Evolutionary conservation across 1,139 yeast genomes (phyloP), one percentile per base, ranked within the genome.

Genomic region (Protomyces arabidopsidicola): DNA sequence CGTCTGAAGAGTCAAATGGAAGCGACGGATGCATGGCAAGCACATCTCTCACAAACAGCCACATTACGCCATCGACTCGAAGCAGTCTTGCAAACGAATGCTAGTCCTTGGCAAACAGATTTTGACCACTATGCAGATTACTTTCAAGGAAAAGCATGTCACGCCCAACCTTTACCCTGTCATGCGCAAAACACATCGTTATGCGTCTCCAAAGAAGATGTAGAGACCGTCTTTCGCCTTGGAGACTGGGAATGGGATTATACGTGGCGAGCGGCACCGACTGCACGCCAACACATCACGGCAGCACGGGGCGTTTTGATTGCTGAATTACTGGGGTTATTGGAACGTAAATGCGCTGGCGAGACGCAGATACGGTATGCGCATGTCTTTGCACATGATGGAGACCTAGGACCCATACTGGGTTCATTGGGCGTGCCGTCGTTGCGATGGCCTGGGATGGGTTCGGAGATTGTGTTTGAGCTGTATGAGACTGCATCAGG

Each of bases 371-470:
- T 72, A 38, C 72, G 69, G 60, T 77, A 75, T 68, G 72, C 72
- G 50, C 80, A 77, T 66, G 76, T 75, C 54, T 71, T 77, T 66
- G 79, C 77, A 2, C 80, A 77, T 67, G 80, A 77, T 68, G 79
- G 79, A 8, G 75, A 77, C n/a, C 67, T 77, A 38, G 70, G 76
- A 0, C 75, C 75, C 0, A 59, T 77, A 10, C 70, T 76, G 10
- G 76, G 77, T 0, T 72, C 77, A 20, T 70, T 77, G 20, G 75
- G 76, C 45, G 69, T 75, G 20, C 67, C 69, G n/a, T 62, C 66
- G 18, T 71, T 77, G 65, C 71, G 77, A 66, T 77, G 80, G 80
- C 80, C 80, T 8, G 80, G 79, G 2, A 76, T 77, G 78, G 80
- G 79, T n/a, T 65, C 79, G 20, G 77, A 77, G 61, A 69, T 76